Percentiles rank a stretch among this genome's conserved stretches.
Conservation (phyloP, 2,329 filamentous ascomycete genomes). For the Thielaviopsis musarum region DNA sequence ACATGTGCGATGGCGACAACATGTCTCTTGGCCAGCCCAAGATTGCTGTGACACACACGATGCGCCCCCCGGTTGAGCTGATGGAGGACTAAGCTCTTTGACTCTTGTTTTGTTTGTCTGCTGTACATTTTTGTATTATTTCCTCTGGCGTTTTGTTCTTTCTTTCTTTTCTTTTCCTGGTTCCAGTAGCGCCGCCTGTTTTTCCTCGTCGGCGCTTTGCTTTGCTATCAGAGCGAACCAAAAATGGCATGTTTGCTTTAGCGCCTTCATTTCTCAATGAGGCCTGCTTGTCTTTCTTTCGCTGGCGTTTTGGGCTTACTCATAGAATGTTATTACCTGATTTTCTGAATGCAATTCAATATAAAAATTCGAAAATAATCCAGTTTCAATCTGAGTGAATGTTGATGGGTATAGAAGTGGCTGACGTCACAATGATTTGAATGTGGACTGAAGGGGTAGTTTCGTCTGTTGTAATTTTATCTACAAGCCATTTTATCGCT, state of each 20-base stretch:
- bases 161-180: slow-evolving; percentile 2
- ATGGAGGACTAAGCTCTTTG: slow-evolving; percentile 29
- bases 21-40: slow-evolving; percentile 20
- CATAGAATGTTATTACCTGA: background rate
- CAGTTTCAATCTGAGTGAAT: background rate
- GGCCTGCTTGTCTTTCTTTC: background rate
- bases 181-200: background rate
- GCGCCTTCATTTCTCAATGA: background rate
- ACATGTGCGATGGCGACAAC: slow-evolving; percentile 32
- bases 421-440: too few species aligned
- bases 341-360: background rate
- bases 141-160: background rate
- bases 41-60: slow-evolving; percentile 31
- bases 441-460: too few species aligned
- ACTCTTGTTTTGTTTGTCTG: background rate
- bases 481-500: too few species aligned
- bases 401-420: background rate
- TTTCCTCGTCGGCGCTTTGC: background rate
- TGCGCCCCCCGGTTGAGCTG: slow-evolving; percentile 47
- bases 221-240: background rate
- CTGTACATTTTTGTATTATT: background rate
- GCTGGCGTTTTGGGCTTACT: background rate
- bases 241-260: background rate
- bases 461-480: too few species aligned
- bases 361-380: background rate